Evolutionary conservation across 1,139 yeast genomes (phyloP).

Genomic region (Yamadazyma spencermartinsiae): DNA sequence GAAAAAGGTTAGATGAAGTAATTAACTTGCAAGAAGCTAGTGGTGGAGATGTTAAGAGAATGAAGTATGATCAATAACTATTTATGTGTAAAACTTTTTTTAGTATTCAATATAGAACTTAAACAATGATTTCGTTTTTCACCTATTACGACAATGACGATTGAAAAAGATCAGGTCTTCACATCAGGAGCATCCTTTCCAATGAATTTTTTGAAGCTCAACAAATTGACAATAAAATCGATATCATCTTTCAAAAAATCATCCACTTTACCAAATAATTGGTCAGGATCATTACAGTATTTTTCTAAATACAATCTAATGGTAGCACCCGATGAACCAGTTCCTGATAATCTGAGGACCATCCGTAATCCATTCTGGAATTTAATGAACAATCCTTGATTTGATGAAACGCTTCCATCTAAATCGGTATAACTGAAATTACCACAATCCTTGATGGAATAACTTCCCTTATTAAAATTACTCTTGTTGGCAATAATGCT

Average conservation of each 20-base stretch:
- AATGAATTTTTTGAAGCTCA: constrained; percentile 70
- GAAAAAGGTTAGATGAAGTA: constrained; percentile 50
- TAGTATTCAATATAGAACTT: constrained; percentile 1
- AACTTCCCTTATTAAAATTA: constrained; percentile 47
- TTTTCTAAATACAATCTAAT: constrained; percentile 90
- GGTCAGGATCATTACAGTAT: constrained; percentile 62
- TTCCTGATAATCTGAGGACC: constrained; percentile 91
- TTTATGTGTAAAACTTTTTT: constrained; percentile 1
- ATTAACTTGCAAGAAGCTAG: constrained; percentile 22
- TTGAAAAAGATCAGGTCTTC: constrained; percentile 57
- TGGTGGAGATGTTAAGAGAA: constrained; percentile 21
- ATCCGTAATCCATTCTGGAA: constrained; percentile 81
- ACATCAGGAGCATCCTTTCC: constrained; percentile 91
- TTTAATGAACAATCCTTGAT: constrained; percentile 90
- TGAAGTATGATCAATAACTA: constrained; percentile 13
- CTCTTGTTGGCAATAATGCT: constrained; percentile 28
- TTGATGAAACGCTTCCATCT: constrained; percentile 87
- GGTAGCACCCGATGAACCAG: constrained; percentile 98
- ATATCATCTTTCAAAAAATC: constrained; percentile 68
- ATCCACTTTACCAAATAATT: constrained; percentile 59
- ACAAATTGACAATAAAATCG: constrained; percentile 59
- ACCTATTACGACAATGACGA: too few relatives aligned
- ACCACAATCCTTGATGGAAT: constrained; percentile 69
- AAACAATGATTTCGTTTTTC: not conserved
- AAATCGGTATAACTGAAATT: constrained; percentile 92